Base-by-base conservation (phyloP, 164 flowering plant species). In the Vitis rotundifolia region DNA sequence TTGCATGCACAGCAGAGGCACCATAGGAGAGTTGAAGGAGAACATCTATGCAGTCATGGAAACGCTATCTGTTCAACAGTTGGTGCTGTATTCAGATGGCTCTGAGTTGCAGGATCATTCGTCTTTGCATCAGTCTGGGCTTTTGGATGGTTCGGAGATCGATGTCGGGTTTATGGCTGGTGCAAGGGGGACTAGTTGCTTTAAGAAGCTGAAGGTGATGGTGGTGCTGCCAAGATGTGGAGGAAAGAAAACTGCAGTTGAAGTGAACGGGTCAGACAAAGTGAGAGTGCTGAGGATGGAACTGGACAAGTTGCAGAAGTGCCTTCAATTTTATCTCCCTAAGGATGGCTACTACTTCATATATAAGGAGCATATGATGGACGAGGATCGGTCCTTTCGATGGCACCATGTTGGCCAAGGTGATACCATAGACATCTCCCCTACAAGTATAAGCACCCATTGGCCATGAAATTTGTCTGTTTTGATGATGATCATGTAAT, bases 311-410 rank as follows among this genome's bases (percentile, higher is more conserved):
- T 53, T 85, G 80, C 86, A 84, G 9, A 72, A 82, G 57, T 67
- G 68, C 11, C 11, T 70, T 15, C 76, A 79, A 1, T 82, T 89
- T 31, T 69, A 71, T 57, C 84, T 93, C 26, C 98, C 95, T 0
- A 69, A 64, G 5, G 94, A 91, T 37, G 92, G 88, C 8, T 93
- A 82, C 54, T 94, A 90, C 68, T 90, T 91, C 68, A 89, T 94
- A 10, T 80, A 75, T 73, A 88, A 84, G 26, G 94, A 92, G 76
- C 86, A 80, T 76, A 92, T 94, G 63, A 89, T 92, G 97, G 94
- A 90, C 8, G 98, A 92, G 9, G 87, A 82, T 50, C n/a, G 80
- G 54, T 82, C 93, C 7, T 87, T 89, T 48, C 74, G 86, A 10
- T 90, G 97, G 94, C 93, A 91, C 65, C 80, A 75, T 3, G 89